These are phyloP conservation scores for Pseudopyricularia javanii DNA, from an alignment of 2,329 filamentous ascomycete genomes.

Conservation along the genomic window DNA sequence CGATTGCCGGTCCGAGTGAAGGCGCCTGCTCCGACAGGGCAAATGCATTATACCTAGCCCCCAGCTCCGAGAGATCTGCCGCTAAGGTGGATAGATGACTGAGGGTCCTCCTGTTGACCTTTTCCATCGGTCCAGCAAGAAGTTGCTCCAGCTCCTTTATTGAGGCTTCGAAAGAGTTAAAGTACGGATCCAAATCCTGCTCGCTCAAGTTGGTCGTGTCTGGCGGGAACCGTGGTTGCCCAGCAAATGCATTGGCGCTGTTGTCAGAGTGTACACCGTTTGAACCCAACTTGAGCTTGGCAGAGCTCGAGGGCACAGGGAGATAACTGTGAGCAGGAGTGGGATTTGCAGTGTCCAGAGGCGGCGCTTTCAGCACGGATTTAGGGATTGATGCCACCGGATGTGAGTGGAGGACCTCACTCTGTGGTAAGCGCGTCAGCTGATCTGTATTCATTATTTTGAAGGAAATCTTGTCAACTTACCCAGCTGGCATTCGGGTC, in stretches of 20 bases:
- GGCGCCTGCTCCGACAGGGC: constrained; percentile 86
- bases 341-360: constrained; percentile 86
- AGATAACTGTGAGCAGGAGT: constrained; percentile 77
- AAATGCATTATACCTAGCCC: constrained; percentile 94
- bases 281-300: constrained; percentile 61
- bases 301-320: constrained; percentile 72
- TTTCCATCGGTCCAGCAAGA: constrained; percentile 88
- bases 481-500: constrained; percentile 99
- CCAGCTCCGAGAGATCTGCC: constrained; percentile 81
- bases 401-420: constrained; percentile 86
- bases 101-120: constrained; percentile 82
- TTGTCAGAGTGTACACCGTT: constrained; percentile 19
- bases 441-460: neutral
- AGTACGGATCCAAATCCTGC: constrained; percentile 89
- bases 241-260: constrained; percentile 13
- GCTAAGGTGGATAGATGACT: constrained; percentile 75
- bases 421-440: constrained; percentile 53
- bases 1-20: constrained; percentile 82
- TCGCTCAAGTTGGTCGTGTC: constrained; percentile 67
- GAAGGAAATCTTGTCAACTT: constrained; percentile 15
- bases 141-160: constrained; percentile 85
- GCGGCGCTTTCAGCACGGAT: constrained; percentile 88
- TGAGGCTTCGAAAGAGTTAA: constrained; percentile 82
- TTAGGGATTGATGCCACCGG: constrained; percentile 88
- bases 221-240: constrained; percentile 70